Base-by-base conservation (phyloP, 306 rosid genomes). In the Elaeagnus macrophylla region DNA sequence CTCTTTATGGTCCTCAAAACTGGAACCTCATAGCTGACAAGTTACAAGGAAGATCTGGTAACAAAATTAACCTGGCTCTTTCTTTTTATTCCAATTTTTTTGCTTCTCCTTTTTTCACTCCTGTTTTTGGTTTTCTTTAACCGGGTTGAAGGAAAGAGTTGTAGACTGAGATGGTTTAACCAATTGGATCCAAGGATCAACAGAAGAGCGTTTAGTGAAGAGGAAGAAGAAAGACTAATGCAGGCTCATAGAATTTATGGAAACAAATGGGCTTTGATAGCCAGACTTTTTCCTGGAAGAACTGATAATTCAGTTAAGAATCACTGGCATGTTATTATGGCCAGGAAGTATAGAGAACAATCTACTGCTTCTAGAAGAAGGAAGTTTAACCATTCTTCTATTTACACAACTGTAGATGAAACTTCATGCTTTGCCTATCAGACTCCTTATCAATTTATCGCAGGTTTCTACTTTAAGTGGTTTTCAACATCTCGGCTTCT, bases 291-390 rank as follows among this genome's bases (percentile, higher is more conserved):
- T 61, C 99, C 99, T 0, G 99, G 99, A 9, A 80, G 99, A 69
- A 93, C 99, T 9, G 99, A 93, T 65, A 93, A 93, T 48, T 94
- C 99, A 11, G 96, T 93, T 10, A 93, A 93, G 83, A 93, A 93
- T 56, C 99, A 93, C 51, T 93, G 99, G 99, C 99, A 93, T 75
- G 99, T 88, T 55, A 83, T 88, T 16, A 93, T 93, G 99, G 99
- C 96, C 0, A 87, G 99, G 57, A 93, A 87, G 64, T 88, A 80
- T 62, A 77, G 95, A 71, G 95, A 87, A 55, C 96, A 93, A 47
- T 93, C 96, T 6, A 83, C 81, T 77, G 91, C 95, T 57, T 84
- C 82, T 37, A 68, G 94, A 54, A 82, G 96, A 62, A 86, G 99
- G 70, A 93, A 86, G 62, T 72, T 82, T 5, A 76, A 55, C 32